Conservation (phyloP, 352 stramenopile genomes). For the Globisporangium emineosum region DNA sequence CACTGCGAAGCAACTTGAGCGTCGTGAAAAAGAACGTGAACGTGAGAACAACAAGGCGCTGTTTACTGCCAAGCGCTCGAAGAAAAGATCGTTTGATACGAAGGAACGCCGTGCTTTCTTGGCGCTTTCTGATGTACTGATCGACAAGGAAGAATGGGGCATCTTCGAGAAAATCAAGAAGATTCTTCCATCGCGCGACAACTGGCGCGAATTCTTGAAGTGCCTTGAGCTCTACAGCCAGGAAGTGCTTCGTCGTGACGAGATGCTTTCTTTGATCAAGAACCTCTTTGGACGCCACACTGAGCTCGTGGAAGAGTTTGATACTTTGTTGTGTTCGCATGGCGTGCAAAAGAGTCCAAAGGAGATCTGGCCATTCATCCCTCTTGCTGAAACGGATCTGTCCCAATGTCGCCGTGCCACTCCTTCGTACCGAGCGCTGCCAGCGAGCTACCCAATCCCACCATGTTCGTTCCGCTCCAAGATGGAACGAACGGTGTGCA, state of each 20-base stretch:
- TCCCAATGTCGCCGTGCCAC: slow-evolving; percentile 90
- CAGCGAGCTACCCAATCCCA: slow-evolving; percentile 96
- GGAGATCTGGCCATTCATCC: slow-evolving; percentile 91
- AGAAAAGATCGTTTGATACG: slow-evolving; percentile 63
- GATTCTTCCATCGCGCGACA: slow-evolving; percentile 90
- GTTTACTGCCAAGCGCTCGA: slow-evolving; percentile 70
- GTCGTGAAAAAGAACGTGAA: slow-evolving; percentile 74
- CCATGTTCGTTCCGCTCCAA: slow-evolving; percentile 94
- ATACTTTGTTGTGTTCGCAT: slow-evolving; percentile 67
- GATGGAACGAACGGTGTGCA: slow-evolving; percentile 91
- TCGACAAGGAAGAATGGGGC: slow-evolving; percentile 84
- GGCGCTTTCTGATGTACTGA: slow-evolving; percentile 69
- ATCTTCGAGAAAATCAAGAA: slow-evolving; percentile 96
- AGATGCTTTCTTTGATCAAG: slow-evolving; percentile 85
- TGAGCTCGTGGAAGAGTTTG: slow-evolving; percentile 81
- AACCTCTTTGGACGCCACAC: slow-evolving; percentile 88
- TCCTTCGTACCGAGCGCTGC: slow-evolving; percentile 96
- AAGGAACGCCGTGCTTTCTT: slow-evolving; percentile 75
- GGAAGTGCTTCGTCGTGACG: slow-evolving; percentile 92
- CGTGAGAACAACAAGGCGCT: slow-evolving; percentile 73
- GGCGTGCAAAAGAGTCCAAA: slow-evolving; percentile 78
- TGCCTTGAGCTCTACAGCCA: slow-evolving; percentile 97
- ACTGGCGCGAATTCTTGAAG: slow-evolving; percentile 98
- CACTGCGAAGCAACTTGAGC: slow-evolving; percentile 56
- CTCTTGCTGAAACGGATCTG: slow-evolving; percentile 89